Base-by-base conservation (phyloP, 1,139 yeast genomes). In the Kluyveromyces sp. region DNA sequence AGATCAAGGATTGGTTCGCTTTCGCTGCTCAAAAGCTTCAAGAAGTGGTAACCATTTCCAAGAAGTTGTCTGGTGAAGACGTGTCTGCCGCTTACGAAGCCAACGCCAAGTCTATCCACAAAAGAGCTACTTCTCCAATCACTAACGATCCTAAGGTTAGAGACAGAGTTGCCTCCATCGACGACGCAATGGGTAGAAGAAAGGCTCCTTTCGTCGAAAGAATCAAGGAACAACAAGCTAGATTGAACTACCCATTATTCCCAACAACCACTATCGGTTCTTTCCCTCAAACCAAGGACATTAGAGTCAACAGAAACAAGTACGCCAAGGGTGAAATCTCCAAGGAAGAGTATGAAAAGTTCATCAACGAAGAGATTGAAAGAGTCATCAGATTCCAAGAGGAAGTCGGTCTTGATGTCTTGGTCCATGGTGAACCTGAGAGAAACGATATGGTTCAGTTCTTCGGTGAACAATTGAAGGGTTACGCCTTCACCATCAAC, bases 361-460 rank as follows among this genome's bases (percentile, higher is more conserved):
- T 92, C 80, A 92, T 92, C 71, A 86, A 92, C 77, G 77, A 88
- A 75, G 97, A 92, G 78, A 92, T 92, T 63, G 94, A 85, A 69
- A 80, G 76, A 52, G 97, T 89, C 64, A 87, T 92, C 72, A 84
- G 86, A 77, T 92, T 92, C 94, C 98, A 92, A 79, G 98, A 92
- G 75, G 96, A 92, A 70, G 79, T 89, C 65, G 98, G 95, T 60
- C 82, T 92, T 66, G 98, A 92, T 68, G 98, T 92, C 60, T 78
- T 89, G 62, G 98, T 92, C 57, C 98, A 92, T 74, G 98, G 98
- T 78, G 98, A 92, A 77, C 98, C 98, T 72, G 98, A 94, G 80
- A 86, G 98, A 83, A 92, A 92, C 76, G 98, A 92, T 77, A 92
- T 92, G 98, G 98, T 92, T 65, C 98, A 92, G 78, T 92, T 92